Evolutionary conservation across 1,139 yeast genomes (phyloP).

Genomic region (Candida sp.): DNA sequence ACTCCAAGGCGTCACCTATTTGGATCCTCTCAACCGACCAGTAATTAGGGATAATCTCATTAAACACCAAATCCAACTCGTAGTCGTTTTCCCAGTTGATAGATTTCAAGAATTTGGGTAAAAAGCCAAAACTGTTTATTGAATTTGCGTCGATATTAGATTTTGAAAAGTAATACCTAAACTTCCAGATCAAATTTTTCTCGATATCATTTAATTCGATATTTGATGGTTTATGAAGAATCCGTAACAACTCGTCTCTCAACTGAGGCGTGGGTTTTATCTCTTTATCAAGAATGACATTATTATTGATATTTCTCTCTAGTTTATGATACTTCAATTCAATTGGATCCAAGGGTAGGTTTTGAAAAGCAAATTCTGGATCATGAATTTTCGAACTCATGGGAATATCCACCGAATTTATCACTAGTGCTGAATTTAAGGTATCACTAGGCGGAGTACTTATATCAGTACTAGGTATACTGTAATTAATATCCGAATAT

Average conservation of each 20-base stretch:
- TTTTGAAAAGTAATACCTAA: constrained; percentile 78
- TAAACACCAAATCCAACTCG: constrained; percentile 78
- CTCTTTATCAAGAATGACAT: constrained; percentile 75
- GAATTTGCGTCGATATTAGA: constrained; percentile 34
- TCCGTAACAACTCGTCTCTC: constrained; percentile 67
- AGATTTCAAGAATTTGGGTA: constrained; percentile 83
- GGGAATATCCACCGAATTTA: constrained; percentile 36
- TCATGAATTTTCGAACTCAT: constrained; percentile 29
- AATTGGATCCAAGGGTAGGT: constrained; percentile 57
- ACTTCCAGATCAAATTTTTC: constrained; percentile 88
- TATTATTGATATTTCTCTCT: constrained; percentile 74
- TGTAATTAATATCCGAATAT: constrained; percentile 54
- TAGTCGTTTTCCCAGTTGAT: constrained; percentile 84
- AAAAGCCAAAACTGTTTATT: constrained; percentile 42
- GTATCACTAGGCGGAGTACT: constrained; percentile 8
- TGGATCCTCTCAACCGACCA: constrained; percentile 69
- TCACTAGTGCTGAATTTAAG: constrained; percentile 20
- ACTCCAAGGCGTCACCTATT: constrained; percentile 89
- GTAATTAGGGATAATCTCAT: constrained; percentile 42
- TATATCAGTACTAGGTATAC: constrained; percentile 10
- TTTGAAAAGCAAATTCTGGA: constrained; percentile 31
- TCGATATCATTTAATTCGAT: constrained; percentile 79
- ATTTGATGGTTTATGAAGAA: constrained; percentile 78
- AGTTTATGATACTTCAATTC: constrained; percentile 83
- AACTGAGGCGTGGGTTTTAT: constrained; percentile 85